A percentile compares a stretch with the other conserved stretches of the same genome.
Conservation (phyloP, 495 filamentous ascomycete species). For the Hypoxylon perforatum region DNA sequence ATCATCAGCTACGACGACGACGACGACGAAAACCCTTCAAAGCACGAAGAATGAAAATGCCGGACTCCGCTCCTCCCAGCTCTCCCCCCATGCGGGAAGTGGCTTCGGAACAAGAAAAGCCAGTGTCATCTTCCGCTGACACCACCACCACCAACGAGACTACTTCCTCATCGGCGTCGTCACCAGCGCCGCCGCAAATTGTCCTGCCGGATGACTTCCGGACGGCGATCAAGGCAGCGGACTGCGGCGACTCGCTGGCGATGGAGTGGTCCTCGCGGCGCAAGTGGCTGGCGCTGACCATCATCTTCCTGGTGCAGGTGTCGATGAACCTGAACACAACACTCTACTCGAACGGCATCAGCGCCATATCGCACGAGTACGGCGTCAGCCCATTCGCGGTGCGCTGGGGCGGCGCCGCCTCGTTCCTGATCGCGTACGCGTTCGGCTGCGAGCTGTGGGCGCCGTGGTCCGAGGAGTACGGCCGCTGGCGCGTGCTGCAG, state of each 20-base stretch:
- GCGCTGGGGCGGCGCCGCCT: slow-evolving; percentile 53
- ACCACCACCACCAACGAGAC: too few relatives aligned
- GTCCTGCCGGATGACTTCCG: neutral
- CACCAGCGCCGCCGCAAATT: too few relatives aligned
- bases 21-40: too few relatives aligned
- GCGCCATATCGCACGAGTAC: slow-evolving; percentile 63
- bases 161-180: too few relatives aligned
- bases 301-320: slow-evolving; percentile 32
- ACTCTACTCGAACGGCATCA: slow-evolving; percentile 53
- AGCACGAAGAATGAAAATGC: too few relatives aligned
- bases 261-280: slow-evolving; percentile 61
- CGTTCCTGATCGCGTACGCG: slow-evolving; percentile 70
- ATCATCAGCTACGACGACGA: too few relatives aligned
- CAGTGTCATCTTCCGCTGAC: too few relatives aligned
- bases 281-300: slow-evolving; percentile 60
- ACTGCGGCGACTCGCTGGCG: slow-evolving; percentile 59
- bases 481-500: slow-evolving; percentile 68
- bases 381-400: slow-evolving; percentile 54
- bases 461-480: slow-evolving; percentile 72
- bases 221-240: slow-evolving; percentile 18
- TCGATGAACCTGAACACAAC: slow-evolving; percentile 65
- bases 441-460: slow-evolving; percentile 77
- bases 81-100: too few relatives aligned
- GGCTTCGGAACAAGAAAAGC: too few relatives aligned
- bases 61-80: too few relatives aligned